phyloP scores from a whole-genome alignment of 306 rosid species.

The Trifolium pratense region DNA sequence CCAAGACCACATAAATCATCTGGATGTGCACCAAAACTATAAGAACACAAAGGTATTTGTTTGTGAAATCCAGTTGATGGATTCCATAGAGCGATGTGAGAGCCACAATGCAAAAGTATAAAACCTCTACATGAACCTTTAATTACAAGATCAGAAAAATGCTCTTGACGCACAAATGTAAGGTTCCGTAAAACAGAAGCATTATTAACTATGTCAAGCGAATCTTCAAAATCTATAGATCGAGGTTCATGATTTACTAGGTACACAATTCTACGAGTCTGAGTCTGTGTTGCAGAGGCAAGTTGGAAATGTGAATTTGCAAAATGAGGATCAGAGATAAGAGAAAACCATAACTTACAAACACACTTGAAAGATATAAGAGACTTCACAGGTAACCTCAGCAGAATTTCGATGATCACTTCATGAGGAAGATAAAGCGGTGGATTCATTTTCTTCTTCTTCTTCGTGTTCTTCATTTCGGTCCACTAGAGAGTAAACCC shows the following conservation, averaged over 20 bases:
- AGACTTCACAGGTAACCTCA: conserved; percentile 5
- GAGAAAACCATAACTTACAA: conserved; percentile 14
- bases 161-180: not conserved
- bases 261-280: not conserved
- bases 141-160: not conserved
- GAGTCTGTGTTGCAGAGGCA: not conserved
- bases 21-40: no score
- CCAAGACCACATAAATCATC: no score
- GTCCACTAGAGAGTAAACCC: no score
- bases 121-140: not conserved
- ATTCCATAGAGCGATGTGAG: no score
- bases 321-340: not conserved
- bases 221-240: not conserved
- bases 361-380: not conserved
- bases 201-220: not conserved
- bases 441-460: no score
- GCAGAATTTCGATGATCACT: not conserved
- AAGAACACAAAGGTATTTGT: no score
- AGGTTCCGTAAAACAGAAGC: not conserved
- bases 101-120: no score
- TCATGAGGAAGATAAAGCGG: not conserved
- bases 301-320: conserved; percentile 15
- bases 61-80: no score
- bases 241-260: not conserved
- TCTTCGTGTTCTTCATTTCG: no score